Conservation (phyloP, 768 basidiomycete genomes). For the Suillus subalutaceus region DNA sequence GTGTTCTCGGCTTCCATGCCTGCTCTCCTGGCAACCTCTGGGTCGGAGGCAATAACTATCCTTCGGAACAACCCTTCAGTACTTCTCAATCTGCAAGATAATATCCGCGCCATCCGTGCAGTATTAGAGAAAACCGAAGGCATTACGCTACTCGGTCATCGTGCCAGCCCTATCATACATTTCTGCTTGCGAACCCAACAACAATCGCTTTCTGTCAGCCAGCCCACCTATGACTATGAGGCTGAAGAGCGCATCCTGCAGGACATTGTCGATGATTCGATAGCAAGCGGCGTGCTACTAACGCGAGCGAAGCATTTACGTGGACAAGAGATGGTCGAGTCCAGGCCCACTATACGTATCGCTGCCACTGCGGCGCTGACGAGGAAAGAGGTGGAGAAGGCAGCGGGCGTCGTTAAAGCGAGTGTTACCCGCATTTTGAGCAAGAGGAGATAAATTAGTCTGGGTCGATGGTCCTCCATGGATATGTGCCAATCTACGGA, state of each 20-base stretch:
- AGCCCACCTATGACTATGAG: slow-evolving; percentile 49
- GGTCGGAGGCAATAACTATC: slow-evolving; percentile 83
- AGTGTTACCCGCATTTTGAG: slow-evolving; percentile 75
- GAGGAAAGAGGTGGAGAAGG: slow-evolving; percentile 92
- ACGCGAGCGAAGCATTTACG: slow-evolving; percentile 82
- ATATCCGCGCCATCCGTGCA: slow-evolving; percentile 74
- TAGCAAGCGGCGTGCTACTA: slow-evolving; percentile 81
- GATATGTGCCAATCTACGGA: slow-evolving; percentile 36
- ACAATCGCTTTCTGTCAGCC: slow-evolving; percentile 23
- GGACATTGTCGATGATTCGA: slow-evolving; percentile 88
- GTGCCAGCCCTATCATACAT: slow-evolving; percentile 87
- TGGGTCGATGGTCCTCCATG: neutral
- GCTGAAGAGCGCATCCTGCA: slow-evolving; percentile 83
- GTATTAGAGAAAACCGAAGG: slow-evolving; percentile 79
- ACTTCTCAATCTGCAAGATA: slow-evolving; percentile 77
- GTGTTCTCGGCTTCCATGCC: slow-evolving; percentile 98
- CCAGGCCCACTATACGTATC: slow-evolving; percentile 84
- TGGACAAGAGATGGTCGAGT: slow-evolving; percentile 83
- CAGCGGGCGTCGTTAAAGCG: slow-evolving; percentile 70
- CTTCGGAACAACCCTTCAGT: slow-evolving; percentile 76
- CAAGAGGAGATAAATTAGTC: slow-evolving; percentile 47
- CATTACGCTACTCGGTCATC: slow-evolving; percentile 86
- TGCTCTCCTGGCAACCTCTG: slow-evolving; percentile 83
- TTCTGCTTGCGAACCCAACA: slow-evolving; percentile 57
- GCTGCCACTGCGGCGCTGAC: slow-evolving; percentile 77